phyloP scores from a whole-genome alignment of 2,329 filamentous ascomycete genomes.

The Aspergillus uvarum region DNA sequence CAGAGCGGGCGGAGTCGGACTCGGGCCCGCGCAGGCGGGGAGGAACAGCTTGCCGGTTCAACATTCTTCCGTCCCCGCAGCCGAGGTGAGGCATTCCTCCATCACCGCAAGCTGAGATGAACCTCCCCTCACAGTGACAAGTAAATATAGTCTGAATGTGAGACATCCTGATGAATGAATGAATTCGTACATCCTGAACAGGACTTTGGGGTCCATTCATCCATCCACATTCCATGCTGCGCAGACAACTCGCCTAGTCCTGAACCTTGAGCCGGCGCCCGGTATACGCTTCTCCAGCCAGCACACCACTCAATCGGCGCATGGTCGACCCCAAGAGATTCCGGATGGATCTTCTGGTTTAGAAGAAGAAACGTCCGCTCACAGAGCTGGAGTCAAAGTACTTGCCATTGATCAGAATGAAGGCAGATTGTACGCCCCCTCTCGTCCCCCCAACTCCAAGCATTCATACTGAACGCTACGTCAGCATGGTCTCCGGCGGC shows the following conservation, averaged over 20 bases:
- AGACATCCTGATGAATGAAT: slow-evolving; percentile 67
- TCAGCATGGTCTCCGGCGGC: slow-evolving; percentile 77
- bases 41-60: not conserved
- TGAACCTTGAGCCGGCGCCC: slow-evolving; percentile 66
- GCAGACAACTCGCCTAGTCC: slow-evolving; percentile 65
- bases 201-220: slow-evolving; percentile 67
- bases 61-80: not conserved
- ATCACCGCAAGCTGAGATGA: not conserved
- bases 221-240: slow-evolving; percentile 64
- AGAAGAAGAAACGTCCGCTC: slow-evolving; percentile 52
- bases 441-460: not conserved
- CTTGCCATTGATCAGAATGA: slow-evolving; percentile 80
- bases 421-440: slow-evolving; percentile 62
- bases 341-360: not conserved
- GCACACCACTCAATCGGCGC: slow-evolving; percentile 18
- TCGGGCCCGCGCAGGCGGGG: no score
- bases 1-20: not conserved
- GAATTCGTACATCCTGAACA: slow-evolving; percentile 73
- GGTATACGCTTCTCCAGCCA: slow-evolving; percentile 70
- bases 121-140: not conserved
- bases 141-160: not conserved
- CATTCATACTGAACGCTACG: not conserved
- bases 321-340: slow-evolving; percentile 10
- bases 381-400: slow-evolving; percentile 75
- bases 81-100: not conserved